A percentile compares a stretch with the other conserved stretches of the same genome.
phyloP scores from a whole-genome alignment of 768 basidiomycete genomes.

The Lactifluus piperatus region DNA sequence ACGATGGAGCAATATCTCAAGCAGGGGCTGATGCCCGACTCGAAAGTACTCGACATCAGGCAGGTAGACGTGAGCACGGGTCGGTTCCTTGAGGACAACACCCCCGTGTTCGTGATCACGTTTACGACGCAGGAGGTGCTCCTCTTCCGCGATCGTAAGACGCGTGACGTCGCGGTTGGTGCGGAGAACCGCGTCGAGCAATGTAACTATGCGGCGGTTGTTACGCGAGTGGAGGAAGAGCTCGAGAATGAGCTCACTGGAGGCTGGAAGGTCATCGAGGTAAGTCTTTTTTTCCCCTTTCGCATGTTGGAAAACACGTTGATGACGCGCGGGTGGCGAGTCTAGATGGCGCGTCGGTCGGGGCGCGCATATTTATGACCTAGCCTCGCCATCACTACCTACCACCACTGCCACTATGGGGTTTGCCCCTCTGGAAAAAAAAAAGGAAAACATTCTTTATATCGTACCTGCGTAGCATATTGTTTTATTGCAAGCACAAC shows the following conservation, averaged over 20 bases:
- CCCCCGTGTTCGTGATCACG: conserved; percentile 86
- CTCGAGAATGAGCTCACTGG: conserved; percentile 89
- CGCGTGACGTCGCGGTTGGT: conserved; percentile 80
- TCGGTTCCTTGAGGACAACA: conserved; percentile 82
- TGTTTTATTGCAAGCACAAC: conserved; percentile 10
- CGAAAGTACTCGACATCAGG: conserved; percentile 92
- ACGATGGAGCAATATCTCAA: conserved; percentile 91
- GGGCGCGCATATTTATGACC: conserved; percentile 40
- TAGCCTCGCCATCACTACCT: neutral
- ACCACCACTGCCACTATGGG: too few species aligned
- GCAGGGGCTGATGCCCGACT: conserved; percentile 87
- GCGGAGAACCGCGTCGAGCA: conserved; percentile 89
- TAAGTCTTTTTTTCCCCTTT: conserved; percentile 30
- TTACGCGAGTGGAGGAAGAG: conserved; percentile 84
- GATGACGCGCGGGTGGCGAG: conserved; percentile 5
- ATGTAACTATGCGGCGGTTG: conserved; percentile 84
- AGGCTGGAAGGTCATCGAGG: conserved; percentile 98
- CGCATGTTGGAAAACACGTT: neutral
- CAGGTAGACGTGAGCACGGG: conserved; percentile 90
- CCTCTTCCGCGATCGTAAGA: conserved; percentile 83
- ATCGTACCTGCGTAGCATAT: conserved; percentile 1
- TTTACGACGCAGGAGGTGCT: conserved; percentile 94
- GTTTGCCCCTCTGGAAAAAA: neutral
- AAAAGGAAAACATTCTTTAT: neutral
- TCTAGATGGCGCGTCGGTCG: conserved; percentile 44